These are phyloP conservation scores for Leccinum uliginosum DNA, from an alignment of 768 basidiomycete species.

Conservation along the genomic window DNA sequence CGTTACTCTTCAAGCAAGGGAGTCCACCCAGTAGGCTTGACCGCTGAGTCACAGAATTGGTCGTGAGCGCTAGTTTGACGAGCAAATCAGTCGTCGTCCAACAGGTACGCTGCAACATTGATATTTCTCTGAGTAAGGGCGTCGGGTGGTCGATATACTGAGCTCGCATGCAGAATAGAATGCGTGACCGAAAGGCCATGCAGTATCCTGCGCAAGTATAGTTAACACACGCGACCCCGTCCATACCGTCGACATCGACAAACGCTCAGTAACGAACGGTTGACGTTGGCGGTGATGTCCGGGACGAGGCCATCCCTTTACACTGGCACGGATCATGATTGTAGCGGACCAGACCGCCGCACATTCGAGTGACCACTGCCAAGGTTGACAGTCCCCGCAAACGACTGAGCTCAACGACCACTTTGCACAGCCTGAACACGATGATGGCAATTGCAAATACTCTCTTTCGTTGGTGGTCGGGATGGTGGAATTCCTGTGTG, in stretches of 20 bases:
- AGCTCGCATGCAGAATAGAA: too few species aligned
- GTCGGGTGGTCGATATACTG: not conserved
- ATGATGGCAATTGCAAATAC: not conserved
- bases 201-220: not conserved
- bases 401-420: not conserved
- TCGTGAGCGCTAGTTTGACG: not conserved
- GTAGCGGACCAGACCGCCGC: not conserved
- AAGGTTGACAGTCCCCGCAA: too few species aligned
- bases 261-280: not conserved
- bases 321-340: not conserved
- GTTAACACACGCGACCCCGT: not conserved
- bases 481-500: not conserved
- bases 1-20: not conserved
- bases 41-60: not conserved
- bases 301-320: not conserved
- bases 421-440: not conserved
- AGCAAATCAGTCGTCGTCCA: not conserved
- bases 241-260: not conserved
- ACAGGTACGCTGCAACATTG: not conserved
- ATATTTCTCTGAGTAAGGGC: not conserved
- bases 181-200: not conserved
- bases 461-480: not conserved
- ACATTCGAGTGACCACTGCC: not conserved
- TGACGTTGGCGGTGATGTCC: not conserved
- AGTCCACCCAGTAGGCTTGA: not conserved